Base-by-base conservation (phyloP, 1,284 basidiomycete genomes). In the Leucoagaricus sp. region DNA sequence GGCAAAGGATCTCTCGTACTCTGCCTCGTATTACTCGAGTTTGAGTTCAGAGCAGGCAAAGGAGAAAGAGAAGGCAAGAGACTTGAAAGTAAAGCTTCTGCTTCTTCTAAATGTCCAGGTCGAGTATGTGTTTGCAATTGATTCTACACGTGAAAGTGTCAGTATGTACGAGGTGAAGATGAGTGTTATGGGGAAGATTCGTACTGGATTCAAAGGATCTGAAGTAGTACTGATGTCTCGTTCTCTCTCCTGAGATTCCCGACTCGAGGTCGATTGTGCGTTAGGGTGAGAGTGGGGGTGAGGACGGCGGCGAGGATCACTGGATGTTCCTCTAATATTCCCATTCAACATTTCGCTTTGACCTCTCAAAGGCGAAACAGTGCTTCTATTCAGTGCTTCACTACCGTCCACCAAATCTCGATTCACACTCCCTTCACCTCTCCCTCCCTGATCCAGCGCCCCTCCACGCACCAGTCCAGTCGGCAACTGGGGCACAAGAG, bases 1-100 rank as follows among this genome's bases (percentile, higher is more conserved):
- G 34, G 15, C 12, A 17, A 13, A 26, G 19, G n/a, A n/a, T n/a
- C n/a, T n/a, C n/a, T 67, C 34, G 58, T 60, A 1, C 53, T 13
- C 17, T 26, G 4, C 10, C 41, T 50, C 25, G 12, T 12, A 3
- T 38, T 44, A 38, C 15, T 38, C 36, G 15, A 4, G 17, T 9
- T 38, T n/a, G 15, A 13, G 15, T 7, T 4, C 29, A 2, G 9
- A 1, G 15, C 31, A 12, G 29, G 48, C 2, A 48, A 31, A 4
- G 49, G 42, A 26, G 31, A 7, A 33, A 48, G 47, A 17, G 31
- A 21, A 10, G 33, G n/a, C 4, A 19, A 13, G 28, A 34, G 29
- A 15, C 25, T 19, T 10, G 12, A 13, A 26, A 41, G 13, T 28
- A 19, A 26, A 5, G 23, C 48, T 21, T 51, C 26, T 19, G 36